phyloP scores from a whole-genome alignment of 768 basidiomycete species.

The Kwoniella sp. region DNA sequence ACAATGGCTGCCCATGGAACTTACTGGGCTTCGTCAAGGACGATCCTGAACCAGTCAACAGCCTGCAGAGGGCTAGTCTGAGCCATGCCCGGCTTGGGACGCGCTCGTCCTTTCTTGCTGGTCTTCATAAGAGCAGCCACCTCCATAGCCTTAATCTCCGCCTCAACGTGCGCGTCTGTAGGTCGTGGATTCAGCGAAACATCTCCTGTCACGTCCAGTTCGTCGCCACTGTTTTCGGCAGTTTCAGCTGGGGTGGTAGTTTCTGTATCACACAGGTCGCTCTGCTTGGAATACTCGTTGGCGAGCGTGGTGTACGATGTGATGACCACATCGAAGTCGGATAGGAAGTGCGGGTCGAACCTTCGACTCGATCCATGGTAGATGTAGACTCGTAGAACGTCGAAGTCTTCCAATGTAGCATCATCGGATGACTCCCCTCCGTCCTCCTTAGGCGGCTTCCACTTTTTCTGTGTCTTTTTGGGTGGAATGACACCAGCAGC shows the following conservation, averaged over 20 bases:
- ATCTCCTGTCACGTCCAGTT: conserved; percentile 65
- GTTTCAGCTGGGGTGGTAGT: conserved; percentile 44
- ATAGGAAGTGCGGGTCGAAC: conserved; percentile 77
- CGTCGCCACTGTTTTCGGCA: conserved; percentile 56
- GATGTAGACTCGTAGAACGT: conserved; percentile 63
- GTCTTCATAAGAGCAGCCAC: conserved; percentile 57
- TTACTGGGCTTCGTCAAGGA: conserved; percentile 92
- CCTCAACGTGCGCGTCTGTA: conserved; percentile 45
- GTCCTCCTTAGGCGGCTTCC: conserved; percentile 36
- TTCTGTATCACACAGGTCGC: conserved; percentile 57
- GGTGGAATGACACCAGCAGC: conserved; percentile 51
- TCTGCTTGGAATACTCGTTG: conserved; percentile 89
- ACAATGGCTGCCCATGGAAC: conserved; percentile 48
- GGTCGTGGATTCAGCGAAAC: conserved; percentile 58
- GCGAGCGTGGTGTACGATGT: conserved; percentile 96
- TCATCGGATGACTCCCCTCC: conserved; percentile 35
- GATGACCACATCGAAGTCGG: conserved; percentile 93
- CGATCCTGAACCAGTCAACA: conserved; percentile 92
- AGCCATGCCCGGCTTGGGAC: conserved; percentile 51
- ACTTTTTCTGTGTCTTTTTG: conserved; percentile 28
- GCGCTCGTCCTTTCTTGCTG: conserved; percentile 60
- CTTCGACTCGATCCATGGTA: conserved; percentile 90
- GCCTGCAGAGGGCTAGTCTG: conserved; percentile 82
- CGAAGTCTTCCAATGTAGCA: conserved; percentile 46
- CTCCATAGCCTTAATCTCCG: conserved; percentile 44